Evolutionary conservation across 495 filamentous ascomycete species (phyloP).

Genomic region (Bombardia bombarda): DNA sequence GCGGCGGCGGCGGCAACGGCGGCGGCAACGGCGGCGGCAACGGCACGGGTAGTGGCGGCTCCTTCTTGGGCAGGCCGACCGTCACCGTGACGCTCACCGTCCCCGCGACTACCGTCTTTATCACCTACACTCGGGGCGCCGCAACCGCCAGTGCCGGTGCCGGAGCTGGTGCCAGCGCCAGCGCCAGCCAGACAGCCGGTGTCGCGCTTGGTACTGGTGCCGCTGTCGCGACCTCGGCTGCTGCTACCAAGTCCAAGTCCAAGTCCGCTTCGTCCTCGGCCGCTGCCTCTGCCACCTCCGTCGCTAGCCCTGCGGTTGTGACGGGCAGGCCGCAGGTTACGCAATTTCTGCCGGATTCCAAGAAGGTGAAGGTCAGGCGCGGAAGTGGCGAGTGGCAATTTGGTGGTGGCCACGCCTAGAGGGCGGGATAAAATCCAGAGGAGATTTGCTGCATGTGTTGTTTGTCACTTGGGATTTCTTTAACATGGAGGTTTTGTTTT

Average conservation of each 20-base stretch:
- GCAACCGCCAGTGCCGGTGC: too few species aligned
- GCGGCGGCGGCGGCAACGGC: neutral
- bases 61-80: too few species aligned
- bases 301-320: neutral
- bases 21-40: neutral
- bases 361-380: neutral
- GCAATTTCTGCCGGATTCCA: neutral
- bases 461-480: too few species aligned
- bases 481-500: too few species aligned
- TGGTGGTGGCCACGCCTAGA: neutral
- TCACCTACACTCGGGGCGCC: conserved; percentile 4
- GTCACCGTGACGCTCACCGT: conserved; percentile 17
- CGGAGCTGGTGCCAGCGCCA: too few species aligned
- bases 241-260: too few species aligned
- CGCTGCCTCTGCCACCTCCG: neutral
- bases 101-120: conserved; percentile 11
- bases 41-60: neutral
- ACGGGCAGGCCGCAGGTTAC: neutral
- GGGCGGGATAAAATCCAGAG: too few species aligned
- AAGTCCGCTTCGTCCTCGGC: neutral
- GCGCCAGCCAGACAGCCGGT: neutral
- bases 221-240: too few species aligned
- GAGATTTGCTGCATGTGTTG: too few species aligned
- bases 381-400: neutral
- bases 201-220: too few species aligned